Evolutionary conservation across 139 green algal species (phyloP).

Genomic region (Volvox reticuliferus): DNA sequence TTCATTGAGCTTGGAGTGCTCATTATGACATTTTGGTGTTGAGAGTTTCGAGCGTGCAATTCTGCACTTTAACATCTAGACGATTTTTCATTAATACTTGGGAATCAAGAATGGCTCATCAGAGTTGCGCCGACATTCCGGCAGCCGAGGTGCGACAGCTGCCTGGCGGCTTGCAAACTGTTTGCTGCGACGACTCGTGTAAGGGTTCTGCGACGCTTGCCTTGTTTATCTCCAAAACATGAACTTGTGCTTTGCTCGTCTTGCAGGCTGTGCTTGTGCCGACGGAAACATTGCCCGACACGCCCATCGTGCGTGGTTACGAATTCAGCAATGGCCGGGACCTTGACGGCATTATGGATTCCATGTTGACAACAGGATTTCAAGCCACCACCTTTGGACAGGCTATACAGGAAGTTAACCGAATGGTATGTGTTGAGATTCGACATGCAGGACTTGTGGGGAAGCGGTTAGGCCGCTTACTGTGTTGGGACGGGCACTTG

Average conservation of each 20-base stretch:
- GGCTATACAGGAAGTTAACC: conserved; percentile 93
- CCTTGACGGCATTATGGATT: conserved; percentile 83
- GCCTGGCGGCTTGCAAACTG: background rate
- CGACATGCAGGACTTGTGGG: no score
- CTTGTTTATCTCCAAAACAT: background rate
- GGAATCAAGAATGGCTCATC: background rate
- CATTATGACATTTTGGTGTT: background rate
- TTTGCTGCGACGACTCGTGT: background rate
- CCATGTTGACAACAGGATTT: conserved; percentile 88
- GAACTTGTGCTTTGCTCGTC: background rate
- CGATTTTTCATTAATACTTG: no score
- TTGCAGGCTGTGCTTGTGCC: conserved; percentile 37
- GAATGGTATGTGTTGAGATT: conserved; percentile 82
- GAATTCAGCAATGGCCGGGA: conserved; percentile 87
- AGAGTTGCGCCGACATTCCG: conserved; percentile 22
- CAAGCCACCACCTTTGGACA: conserved; percentile 92
- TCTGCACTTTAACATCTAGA: no score
- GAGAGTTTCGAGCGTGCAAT: background rate
- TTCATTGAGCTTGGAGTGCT: no score
- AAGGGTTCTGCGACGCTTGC: background rate
- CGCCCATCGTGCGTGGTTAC: conserved; percentile 59
- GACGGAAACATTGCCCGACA: conserved; percentile 56
- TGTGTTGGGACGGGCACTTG: no score
- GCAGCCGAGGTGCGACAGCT: conserved; percentile 25
- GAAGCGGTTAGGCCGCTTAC: no score